These are phyloP conservation scores for Fusarium pseudoanthophilum DNA, from an alignment of 2,329 filamentous ascomycete species.

Conservation along the genomic window DNA sequence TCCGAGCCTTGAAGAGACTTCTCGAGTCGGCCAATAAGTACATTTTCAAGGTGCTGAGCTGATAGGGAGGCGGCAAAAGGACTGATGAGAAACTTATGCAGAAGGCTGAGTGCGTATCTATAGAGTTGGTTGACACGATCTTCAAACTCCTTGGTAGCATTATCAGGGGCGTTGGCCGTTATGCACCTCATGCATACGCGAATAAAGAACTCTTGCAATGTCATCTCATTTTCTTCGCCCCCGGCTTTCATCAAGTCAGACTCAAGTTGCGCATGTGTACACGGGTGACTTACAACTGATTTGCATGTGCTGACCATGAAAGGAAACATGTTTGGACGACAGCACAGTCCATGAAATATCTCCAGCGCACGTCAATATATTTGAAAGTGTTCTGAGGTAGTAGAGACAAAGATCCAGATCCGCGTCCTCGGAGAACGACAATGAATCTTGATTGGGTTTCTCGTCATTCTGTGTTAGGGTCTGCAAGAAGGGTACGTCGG, in stretches of 20 bases:
- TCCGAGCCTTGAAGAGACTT: constrained; percentile 70
- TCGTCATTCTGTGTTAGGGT: constrained; percentile 28
- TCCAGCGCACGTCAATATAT: constrained; percentile 73
- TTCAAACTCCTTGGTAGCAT: constrained; percentile 42
- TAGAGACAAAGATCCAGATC: constrained; percentile 83
- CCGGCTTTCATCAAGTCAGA: constrained; percentile 54
- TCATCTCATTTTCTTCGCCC: constrained; percentile 64
- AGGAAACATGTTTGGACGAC: constrained; percentile 64
- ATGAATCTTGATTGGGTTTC: constrained; percentile 22
- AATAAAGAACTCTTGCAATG: constrained; percentile 75
- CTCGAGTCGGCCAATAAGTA: constrained; percentile 75
- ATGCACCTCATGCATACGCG: constrained; percentile 74
- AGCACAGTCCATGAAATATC: constrained; percentile 77
- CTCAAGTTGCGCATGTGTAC: not conserved
- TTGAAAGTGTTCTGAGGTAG: constrained; percentile 78
- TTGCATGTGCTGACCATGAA: constrained; percentile 45
- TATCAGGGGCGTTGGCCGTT: constrained; percentile 38
- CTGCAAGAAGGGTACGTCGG: constrained; percentile 63
- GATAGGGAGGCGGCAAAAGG: constrained; percentile 69
- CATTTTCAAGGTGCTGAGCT: constrained; percentile 74
- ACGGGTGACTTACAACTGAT: constrained; percentile 59
- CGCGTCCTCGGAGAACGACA: constrained; percentile 62
- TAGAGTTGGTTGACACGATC: constrained; percentile 73
- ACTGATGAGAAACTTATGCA: constrained; percentile 75
- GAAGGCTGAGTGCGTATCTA: constrained; percentile 73